Conservation (phyloP, 345 rosid species). For the Populus deltoides region DNA sequence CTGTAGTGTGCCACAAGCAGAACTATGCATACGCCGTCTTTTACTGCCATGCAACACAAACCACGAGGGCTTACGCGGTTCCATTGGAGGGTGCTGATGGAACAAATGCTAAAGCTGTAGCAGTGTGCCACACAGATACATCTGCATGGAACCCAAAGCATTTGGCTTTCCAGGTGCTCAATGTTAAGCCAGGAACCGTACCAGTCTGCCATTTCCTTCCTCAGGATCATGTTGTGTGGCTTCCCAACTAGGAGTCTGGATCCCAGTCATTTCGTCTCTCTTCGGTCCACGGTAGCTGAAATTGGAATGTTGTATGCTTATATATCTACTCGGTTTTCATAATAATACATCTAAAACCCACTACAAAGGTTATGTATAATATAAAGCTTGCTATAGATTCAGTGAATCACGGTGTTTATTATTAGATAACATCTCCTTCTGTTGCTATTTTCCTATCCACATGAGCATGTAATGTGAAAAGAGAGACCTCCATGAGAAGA, state of each 20-base stretch:
- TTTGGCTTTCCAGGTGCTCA: conserved; percentile 21
- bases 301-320: background rate
- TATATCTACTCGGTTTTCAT: conserved; percentile 7
- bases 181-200: conserved; percentile 22
- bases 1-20: conserved; percentile 81
- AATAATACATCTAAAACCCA: conserved; percentile 17
- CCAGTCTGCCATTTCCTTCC: conserved; percentile 27
- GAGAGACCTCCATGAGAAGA: too few species aligned
- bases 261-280: conserved; percentile 4
- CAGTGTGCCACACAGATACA: conserved; percentile 80
- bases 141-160: conserved; percentile 50
- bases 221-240: conserved; percentile 23
- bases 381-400: background rate
- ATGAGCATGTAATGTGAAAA: too few species aligned
- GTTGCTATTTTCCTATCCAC: background rate
- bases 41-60: conserved; percentile 66
- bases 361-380: conserved; percentile 1
- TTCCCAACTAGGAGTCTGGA: conserved; percentile 21
- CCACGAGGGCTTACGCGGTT: conserved; percentile 53
- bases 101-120: conserved; percentile 57
- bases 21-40: conserved; percentile 72
- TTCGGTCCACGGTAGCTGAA: conserved; percentile 9
- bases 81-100: conserved; percentile 64
- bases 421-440: background rate
- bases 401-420: background rate